phyloP scores from a whole-genome alignment of 345 rosid species.

The Leavenworthia alabamica region DNA sequence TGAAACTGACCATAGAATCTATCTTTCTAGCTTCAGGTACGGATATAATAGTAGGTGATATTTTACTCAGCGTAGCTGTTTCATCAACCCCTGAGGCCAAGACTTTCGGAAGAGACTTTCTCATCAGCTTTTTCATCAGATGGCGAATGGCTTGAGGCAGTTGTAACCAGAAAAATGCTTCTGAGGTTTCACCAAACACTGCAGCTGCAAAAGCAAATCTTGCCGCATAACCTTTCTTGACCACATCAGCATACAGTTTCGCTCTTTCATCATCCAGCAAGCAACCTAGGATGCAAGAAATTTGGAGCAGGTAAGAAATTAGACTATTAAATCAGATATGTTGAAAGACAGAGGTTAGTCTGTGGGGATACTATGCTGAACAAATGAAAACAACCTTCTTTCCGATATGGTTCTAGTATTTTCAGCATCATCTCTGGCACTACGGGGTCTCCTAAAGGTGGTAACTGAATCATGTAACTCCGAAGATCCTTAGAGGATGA shows the following conservation, averaged over 20 bases:
- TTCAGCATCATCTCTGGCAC: slow-evolving; percentile 97
- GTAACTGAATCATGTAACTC: slow-evolving; percentile 74
- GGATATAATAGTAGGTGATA: slow-evolving; percentile 50
- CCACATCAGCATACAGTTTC: slow-evolving; percentile 72
- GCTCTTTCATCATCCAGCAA: slow-evolving; percentile 85
- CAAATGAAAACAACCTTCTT: slow-evolving; percentile 48
- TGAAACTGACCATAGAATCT: slow-evolving; percentile 51
- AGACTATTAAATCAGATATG: background rate
- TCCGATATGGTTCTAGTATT: slow-evolving; percentile 85
- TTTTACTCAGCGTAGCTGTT: slow-evolving; percentile 44
- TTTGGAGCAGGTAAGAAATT: slow-evolving; percentile 19
- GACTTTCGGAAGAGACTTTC: slow-evolving; percentile 45
- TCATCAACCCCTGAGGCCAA: slow-evolving; percentile 36
- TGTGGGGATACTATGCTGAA: slow-evolving; percentile 3
- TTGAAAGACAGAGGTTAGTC: slow-evolving; percentile 1
- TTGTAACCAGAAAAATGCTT: slow-evolving; percentile 95
- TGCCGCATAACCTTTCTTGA: slow-evolving; percentile 68
- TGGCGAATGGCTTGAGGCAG: slow-evolving; percentile 82
- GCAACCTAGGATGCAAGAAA: slow-evolving; percentile 52
- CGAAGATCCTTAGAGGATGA: slow-evolving; percentile 71
- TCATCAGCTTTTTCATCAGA: slow-evolving; percentile 53
- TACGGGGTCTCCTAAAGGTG: slow-evolving; percentile 76
- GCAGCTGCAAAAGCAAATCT: slow-evolving; percentile 98
- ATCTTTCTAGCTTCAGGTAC: slow-evolving; percentile 34
- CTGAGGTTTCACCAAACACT: slow-evolving; percentile 79